Evolutionary conservation across 805 yeast species (phyloP).

Genomic region (Saccharomycopsis malanga): DNA sequence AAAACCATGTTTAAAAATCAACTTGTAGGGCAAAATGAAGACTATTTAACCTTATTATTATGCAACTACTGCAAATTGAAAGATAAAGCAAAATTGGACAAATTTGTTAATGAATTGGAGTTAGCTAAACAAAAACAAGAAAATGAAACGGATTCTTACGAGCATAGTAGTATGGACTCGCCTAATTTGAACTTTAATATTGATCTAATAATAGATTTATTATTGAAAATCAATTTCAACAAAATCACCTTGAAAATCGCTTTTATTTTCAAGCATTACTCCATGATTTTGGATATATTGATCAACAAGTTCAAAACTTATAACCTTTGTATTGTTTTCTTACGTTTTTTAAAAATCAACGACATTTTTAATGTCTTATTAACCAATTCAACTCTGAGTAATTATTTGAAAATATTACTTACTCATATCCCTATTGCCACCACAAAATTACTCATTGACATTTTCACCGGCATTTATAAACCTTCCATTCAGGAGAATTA

Average conservation of each 20-base stretch:
- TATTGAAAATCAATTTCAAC: conserved; percentile 20
- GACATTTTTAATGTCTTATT: conserved; percentile 18
- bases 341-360: conserved; percentile 19
- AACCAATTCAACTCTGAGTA: conserved; percentile 24
- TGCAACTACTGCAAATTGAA: conserved; percentile 53
- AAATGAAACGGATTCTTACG: conserved; percentile 3
- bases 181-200: conserved; percentile 18
- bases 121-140: conserved; percentile 9
- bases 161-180: conserved; percentile 8
- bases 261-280: conserved; percentile 20
- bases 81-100: conserved; percentile 34
- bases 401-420: conserved; percentile 57
- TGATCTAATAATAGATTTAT: conserved; percentile 17
- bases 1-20: conserved; percentile 26
- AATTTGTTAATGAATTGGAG: conserved; percentile 32
- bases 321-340: conserved; percentile 15
- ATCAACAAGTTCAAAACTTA: conserved; percentile 16
- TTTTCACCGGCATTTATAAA: conserved; percentile 78
- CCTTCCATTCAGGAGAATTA: conserved; percentile 31
- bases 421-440: conserved; percentile 71
- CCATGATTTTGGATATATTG: conserved; percentile 20
- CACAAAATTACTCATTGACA: conserved; percentile 72
- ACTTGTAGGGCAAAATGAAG: conserved; percentile 31
- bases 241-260: conserved; percentile 17
- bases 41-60: conserved; percentile 47